Percentiles rank a stretch among this genome's conserved stretches.
These are phyloP conservation scores for Colletotrichum sp. DNA, from an alignment of 2,329 filamentous ascomycete genomes.

Conservation along the genomic window DNA sequence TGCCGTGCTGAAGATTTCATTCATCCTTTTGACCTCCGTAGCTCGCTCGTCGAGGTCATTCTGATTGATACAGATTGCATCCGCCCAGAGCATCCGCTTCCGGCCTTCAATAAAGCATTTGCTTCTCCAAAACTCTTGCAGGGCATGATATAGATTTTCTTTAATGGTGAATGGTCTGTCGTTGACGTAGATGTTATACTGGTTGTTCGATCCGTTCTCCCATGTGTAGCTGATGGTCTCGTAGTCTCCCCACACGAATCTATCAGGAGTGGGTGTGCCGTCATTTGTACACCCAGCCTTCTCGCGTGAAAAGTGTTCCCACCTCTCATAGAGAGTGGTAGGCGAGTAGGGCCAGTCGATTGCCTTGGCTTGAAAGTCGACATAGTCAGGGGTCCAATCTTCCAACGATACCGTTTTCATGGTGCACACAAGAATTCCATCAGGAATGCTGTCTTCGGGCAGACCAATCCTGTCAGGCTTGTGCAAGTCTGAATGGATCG, in stretches of 20 bases:
- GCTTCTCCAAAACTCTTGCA: background rate
- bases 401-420: background rate
- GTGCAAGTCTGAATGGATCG: background rate
- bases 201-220: background rate
- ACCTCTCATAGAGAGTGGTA: background rate
- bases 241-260: background rate
- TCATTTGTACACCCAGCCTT: rapidly evolving
- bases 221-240: background rate
- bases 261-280: rapidly evolving
- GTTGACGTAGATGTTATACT: background rate
- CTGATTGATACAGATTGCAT: background rate
- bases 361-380: background rate
- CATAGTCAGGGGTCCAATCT: background rate
- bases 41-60: background rate
- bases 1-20: background rate
- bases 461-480: rapidly evolving
- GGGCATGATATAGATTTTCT: background rate
- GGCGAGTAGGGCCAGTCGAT: background rate
- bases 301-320: background rate
- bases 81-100: rapidly evolving
- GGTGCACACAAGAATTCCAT: background rate
- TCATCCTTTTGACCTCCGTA: background rate
- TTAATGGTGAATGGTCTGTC: background rate
- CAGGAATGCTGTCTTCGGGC: background rate
- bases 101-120: background rate